Evolutionary conservation across 768 basidiomycete species (phyloP), one percentile per base, ranked within the genome.

Genomic region (Serendipita sp.): DNA sequence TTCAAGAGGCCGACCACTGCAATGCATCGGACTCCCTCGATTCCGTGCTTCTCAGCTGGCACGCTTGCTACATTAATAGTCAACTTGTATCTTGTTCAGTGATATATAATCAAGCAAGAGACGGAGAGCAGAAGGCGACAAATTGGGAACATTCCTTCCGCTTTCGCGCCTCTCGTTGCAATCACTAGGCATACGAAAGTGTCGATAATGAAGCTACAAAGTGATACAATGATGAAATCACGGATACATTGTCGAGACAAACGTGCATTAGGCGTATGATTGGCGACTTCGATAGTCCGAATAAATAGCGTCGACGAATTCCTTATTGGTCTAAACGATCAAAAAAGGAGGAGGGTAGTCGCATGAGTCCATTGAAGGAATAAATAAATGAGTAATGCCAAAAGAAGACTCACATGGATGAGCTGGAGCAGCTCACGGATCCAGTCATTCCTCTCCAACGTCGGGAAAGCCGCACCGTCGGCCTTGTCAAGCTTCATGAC

Each of bases 361-460:
- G 60, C 9, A 22, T 11, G 33, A 20, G 31, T 38, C 48, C 14
- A 28, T 3, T 13, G 53, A 24, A n/a, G 17, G 3, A 22, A 51
- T 42, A 63, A 42, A n/a, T 42, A 26, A 61, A 41, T 34, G 42
- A 31, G 20, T 14, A 30, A 48, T 9, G 20, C 24, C 64, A 48
- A 31, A 22, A 20, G 31, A 66, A 17, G 42, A 75, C 82, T 65
- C 61, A 85, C 83, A 69, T 84, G 81, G 66, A 85, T 79, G 65
- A 85, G 75, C 34, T 76, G 78, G 70, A 84, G 70, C 64, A 84
- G 73, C 69, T 84, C 81, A 66, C 76, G 73, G 61, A 82, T 76
- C 71, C 84, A 85, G 60, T 79, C 81, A 61, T 80, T 81, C 70
- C 76, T 77, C 64, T 78, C 79, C 66, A 79, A 33, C 11, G 30